Evolutionary conservation across 371 early-diverging fungal genomes (phyloP), one percentile per base, ranked within the genome.

Genomic region (Zopfochytrium polystomum): DNA sequence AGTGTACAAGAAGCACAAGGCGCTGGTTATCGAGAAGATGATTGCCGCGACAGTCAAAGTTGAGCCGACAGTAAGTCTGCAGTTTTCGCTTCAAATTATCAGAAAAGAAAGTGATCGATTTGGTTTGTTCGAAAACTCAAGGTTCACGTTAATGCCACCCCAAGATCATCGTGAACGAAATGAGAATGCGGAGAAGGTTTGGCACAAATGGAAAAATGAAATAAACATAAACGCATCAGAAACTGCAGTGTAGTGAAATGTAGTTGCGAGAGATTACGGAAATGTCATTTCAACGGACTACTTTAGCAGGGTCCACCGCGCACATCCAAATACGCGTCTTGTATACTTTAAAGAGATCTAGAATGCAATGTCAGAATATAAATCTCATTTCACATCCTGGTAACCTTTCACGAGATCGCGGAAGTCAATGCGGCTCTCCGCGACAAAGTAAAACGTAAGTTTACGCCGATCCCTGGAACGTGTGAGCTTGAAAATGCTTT

Each of bases 261-360:
- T n/a, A n/a, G n/a, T n/a, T n/a, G n/a, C n/a, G n/a, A n/a, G n/a
- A n/a, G n/a, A n/a, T n/a, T n/a, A n/a, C n/a, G n/a, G n/a, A n/a
- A n/a, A n/a, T n/a, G n/a, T n/a, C n/a, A n/a, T n/a, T n/a, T n/a
- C n/a, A n/a, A n/a, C n/a, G n/a, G n/a, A n/a, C n/a, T n/a, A 56
- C 49, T 34, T 64, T 74, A 43, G 70, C 61, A 15, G 75, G 70
- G 55, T 70, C 67, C 23, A 75, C 71, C 4, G 72, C 77, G 44
- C 72, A 78, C 95, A 98, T 95, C 99, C 99, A 99, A 65, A 99
- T 98, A 50, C 99, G 88, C 5, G 96, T 97, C 80, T 99, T 98
- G 81, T 96, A 99, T 38, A 93, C 87, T 75, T 96, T 97, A 80
- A 98, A 99, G 48, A 99, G 80, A 51, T 99, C 98, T 65, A 55